Percentiles rank a stretch among this genome's conserved stretches.
These are phyloP conservation scores for Dipteronia dyeriana DNA, from an alignment of 345 rosid species.

Conservation along the genomic window DNA sequence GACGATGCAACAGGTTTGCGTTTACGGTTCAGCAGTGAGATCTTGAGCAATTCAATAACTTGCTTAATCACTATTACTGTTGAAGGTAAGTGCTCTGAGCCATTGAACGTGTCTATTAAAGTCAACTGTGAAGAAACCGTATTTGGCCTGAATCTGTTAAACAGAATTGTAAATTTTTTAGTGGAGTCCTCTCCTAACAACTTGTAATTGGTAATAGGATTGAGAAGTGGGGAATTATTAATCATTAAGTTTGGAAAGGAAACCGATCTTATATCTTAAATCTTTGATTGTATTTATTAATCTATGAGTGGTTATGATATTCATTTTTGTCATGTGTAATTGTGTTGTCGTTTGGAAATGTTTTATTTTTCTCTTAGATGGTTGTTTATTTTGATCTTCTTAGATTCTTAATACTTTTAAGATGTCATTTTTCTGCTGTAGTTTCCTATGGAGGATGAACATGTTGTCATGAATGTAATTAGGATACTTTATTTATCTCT, in stretches of 20 bases:
- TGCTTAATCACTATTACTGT: conserved; percentile 75
- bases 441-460: not conserved
- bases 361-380: not conserved
- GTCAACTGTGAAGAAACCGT: conserved; percentile 94
- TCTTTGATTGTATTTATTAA: not conserved
- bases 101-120: conserved; percentile 56
- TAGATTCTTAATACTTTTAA: not conserved
- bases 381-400: not conserved
- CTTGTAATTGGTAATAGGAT: not conserved
- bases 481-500: not conserved
- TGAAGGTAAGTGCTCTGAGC: conserved; percentile 85
- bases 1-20: conserved; percentile 82
- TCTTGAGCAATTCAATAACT: conserved; percentile 73
- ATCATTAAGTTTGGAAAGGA: not conserved
- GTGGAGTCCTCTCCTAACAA: conserved; percentile 38
- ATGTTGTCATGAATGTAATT: not conserved
- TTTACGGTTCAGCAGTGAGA: conserved; percentile 79
- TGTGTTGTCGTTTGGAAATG: conserved; percentile 1
- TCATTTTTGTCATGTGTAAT: not conserved
- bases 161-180: conserved; percentile 70
- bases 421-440: not conserved
- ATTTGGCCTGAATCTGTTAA: conserved; percentile 83
- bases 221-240: conserved; percentile 1
- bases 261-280: not conserved
- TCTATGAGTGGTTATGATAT: conserved; percentile 12